Base-by-base conservation (phyloP, 2,329 filamentous ascomycete species). In the Apiospora arundinis region DNA sequence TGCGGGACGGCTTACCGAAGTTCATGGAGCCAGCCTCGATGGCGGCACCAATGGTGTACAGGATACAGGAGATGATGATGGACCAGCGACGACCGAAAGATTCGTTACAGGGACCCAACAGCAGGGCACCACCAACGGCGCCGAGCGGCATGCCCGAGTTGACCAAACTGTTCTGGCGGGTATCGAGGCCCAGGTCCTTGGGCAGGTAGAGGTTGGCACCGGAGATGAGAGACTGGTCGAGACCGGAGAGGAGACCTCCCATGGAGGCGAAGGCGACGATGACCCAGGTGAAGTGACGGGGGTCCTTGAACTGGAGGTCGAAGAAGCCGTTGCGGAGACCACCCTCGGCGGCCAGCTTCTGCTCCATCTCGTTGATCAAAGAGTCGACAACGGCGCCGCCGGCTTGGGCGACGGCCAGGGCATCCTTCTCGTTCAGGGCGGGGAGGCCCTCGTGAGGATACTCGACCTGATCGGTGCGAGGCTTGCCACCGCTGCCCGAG, bases 221-320 rank as follows among this genome's bases (percentile, higher is more conserved):
- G 16, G 88, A 91, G 76, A 94, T 94, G 70, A 93, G 83, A 65
- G 89, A 92, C 81, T 94, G 92, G 77, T 94, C 92, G 25, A 94
- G 85, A 72, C 92, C 92, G 1, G 90, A 92, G 0, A 93, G 87
- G 28, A 94, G 83, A 78, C 92, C 92, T 68, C 92, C 92, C 90
- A 93, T 92, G 21, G 90, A 92, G n/a, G 92, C 92, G 75, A 93
- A 93, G 0, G 86, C 89, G 63, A 92, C 90, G 18, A 93, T 85
- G 21, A 92, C 81, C 83, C 87, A 92, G 37, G 91, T 93, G 79
- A 93, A 94, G 76, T 90, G 81, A 69, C 84, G 88, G 0, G 91
- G 90, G 78, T 92, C 86, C 68, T 84, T 85, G 81, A 92, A 90
- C 46, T 87, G 81, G 60, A 92, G 73, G 52, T 91, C 83, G 76